Evolutionary conservation across 2,329 filamentous ascomycete species (phyloP).

Genomic region (Reticulascus tulasneorum): DNA sequence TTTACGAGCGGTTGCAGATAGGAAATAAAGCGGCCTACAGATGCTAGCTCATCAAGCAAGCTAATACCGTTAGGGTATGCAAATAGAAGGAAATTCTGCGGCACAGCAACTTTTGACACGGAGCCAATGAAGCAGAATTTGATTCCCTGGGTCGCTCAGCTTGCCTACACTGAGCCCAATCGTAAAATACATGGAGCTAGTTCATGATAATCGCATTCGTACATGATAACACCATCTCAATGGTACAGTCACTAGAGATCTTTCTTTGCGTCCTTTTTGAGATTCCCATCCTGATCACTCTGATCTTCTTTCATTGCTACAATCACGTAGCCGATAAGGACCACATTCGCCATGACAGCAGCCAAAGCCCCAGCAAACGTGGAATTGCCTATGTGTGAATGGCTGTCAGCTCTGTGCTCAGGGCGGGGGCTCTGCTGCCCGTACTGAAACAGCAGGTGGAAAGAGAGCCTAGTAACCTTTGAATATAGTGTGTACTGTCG

Average conservation of each 20-base stretch:
- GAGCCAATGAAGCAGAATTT: too few relatives aligned
- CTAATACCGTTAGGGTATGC: not conserved
- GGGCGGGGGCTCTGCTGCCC: too few relatives aligned
- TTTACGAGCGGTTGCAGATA: too few relatives aligned
- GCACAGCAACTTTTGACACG: too few relatives aligned
- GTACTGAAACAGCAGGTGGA: too few relatives aligned
- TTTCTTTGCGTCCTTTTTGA: conserved; percentile 48
- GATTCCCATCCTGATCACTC: conserved; percentile 33
- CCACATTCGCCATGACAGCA: conserved; percentile 85
- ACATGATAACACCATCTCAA: too few relatives aligned
- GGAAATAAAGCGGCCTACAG: too few relatives aligned
- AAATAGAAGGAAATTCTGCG: not conserved
- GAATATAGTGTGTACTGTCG: conserved; percentile 73
- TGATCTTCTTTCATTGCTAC: conserved; percentile 88
- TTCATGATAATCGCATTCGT: too few relatives aligned
- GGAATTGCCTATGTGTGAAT: conserved; percentile 72
- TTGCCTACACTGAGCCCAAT: too few relatives aligned
- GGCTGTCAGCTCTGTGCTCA: not conserved
- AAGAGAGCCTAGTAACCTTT: conserved; percentile 53
- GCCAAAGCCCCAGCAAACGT: conserved; percentile 83
- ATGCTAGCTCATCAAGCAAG: not conserved
- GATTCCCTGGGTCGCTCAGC: too few relatives aligned
- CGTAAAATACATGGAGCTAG: too few relatives aligned
- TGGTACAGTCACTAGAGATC: conserved; percentile 39
- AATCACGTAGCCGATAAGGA: conserved; percentile 84